These are phyloP conservation scores for Cryptococcus sp. DNA, from an alignment of 1,284 basidiomycete genomes.

Conservation along the genomic window DNA sequence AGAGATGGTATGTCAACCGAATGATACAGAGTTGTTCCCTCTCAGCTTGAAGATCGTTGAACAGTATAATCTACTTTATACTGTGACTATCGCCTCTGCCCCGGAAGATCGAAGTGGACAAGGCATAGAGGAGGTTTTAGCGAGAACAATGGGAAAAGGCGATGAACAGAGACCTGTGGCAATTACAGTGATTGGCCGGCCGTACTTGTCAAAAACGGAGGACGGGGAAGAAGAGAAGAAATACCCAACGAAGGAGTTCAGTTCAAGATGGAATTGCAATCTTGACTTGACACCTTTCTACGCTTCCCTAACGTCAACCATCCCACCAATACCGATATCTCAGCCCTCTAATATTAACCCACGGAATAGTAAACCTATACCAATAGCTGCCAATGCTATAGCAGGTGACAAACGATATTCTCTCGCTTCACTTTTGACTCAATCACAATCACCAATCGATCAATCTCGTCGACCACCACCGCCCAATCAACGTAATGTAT, in stretches of 20 bases:
- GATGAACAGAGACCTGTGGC: conserved; percentile 69
- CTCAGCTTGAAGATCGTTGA: conserved; percentile 62
- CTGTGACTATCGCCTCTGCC: conserved; percentile 54
- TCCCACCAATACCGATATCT: conserved; percentile 4
- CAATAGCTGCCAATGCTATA: conserved; percentile 28
- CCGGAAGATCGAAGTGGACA: conserved; percentile 6
- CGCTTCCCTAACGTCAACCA: conserved; percentile 12
- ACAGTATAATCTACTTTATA: conserved; percentile 81
- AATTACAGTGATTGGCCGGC: conserved; percentile 70
- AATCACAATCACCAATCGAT: background rate
- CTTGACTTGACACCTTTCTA: conserved; percentile 62
- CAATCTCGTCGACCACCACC: conserved; percentile 5
- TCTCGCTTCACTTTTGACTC: conserved; percentile 28
- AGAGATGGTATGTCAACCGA: conserved; percentile 44
- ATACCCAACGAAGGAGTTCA: conserved; percentile 68
- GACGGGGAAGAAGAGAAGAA: background rate
- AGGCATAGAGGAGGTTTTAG: conserved; percentile 13
- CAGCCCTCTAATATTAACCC: conserved; percentile 1
- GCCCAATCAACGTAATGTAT: conserved; percentile 9
- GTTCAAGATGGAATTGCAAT: conserved; percentile 79
- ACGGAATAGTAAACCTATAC: conserved; percentile 1
- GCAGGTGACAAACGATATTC: conserved; percentile 47
- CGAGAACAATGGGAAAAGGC: conserved; percentile 22
- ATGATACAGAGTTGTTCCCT: conserved; percentile 60
- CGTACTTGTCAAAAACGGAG: conserved; percentile 46